Percentiles rank a stretch among this genome's conserved stretches.
These are phyloP conservation scores for Penicillium occitanis DNA, from an alignment of 2,329 filamentous ascomycete species.

Conservation along the genomic window DNA sequence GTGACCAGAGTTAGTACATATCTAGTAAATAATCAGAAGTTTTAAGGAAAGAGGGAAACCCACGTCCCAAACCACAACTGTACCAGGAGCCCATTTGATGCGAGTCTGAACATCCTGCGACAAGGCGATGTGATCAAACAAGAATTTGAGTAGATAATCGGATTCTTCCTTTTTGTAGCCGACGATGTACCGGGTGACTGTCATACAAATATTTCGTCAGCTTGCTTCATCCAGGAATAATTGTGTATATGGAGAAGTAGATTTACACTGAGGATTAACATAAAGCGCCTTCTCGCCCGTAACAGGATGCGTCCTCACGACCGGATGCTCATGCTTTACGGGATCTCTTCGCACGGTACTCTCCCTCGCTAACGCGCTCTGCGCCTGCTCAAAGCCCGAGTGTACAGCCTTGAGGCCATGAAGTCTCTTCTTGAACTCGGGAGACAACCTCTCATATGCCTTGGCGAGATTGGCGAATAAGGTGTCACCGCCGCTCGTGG, in stretches of 20 bases:
- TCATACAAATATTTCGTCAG: neutral
- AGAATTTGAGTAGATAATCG: slow-evolving; percentile 72
- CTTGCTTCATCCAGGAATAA: neutral
- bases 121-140: slow-evolving; percentile 71
- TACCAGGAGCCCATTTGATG: slow-evolving; percentile 75
- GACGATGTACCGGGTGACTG: slow-evolving; percentile 76
- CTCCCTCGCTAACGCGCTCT: slow-evolving; percentile 64
- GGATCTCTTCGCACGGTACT: slow-evolving; percentile 74
- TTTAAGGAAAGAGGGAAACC: slow-evolving; percentile 11
- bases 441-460: slow-evolving; percentile 78
- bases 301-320: slow-evolving; percentile 76
- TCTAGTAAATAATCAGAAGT: neutral
- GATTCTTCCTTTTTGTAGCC: slow-evolving; percentile 86
- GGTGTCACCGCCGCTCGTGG: slow-evolving; percentile 78
- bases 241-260: neutral
- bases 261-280: slow-evolving; percentile 77
- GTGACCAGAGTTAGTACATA: neutral
- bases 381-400: slow-evolving; percentile 77
- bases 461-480: slow-evolving; percentile 76
- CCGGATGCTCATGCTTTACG: slow-evolving; percentile 70
- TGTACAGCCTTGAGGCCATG: slow-evolving; percentile 80
- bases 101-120: slow-evolving; percentile 72
- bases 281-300: slow-evolving; percentile 83
- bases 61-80: slow-evolving; percentile 79
- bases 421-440: slow-evolving; percentile 73